These are phyloP conservation scores for Acidomyces sp. DNA, from an alignment of 495 filamentous ascomycete species.

Conservation along the genomic window DNA sequence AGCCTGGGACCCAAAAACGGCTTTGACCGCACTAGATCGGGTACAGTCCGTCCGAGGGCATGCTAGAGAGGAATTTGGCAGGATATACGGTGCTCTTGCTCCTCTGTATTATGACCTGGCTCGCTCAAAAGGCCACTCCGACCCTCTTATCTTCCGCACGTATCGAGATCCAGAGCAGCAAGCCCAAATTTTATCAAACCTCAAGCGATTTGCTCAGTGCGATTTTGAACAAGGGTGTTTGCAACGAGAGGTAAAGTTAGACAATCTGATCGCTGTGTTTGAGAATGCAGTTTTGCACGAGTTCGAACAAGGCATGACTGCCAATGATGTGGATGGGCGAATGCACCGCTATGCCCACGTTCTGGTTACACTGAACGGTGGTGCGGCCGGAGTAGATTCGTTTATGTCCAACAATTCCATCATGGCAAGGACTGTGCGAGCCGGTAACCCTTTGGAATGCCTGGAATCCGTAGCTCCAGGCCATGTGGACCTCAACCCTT, in stretches of 20 bases:
- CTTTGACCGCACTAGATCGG: constrained; percentile 52
- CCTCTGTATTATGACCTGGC: constrained; percentile 80
- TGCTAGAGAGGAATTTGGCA: constrained; percentile 81
- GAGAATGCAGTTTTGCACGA: constrained; percentile 81
- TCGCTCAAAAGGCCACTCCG: constrained; percentile 55
- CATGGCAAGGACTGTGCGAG: constrained; percentile 53
- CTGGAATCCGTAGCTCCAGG: constrained; percentile 45
- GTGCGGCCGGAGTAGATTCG: constrained; percentile 59
- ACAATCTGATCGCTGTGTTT: constrained; percentile 66
- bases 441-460: constrained; percentile 72
- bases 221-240: constrained; percentile 66
- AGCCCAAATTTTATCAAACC: constrained; percentile 71
- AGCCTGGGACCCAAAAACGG: constrained; percentile 38
- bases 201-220: constrained; percentile 62
- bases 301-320: constrained; percentile 79
- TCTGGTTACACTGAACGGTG: constrained; percentile 69
- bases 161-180: constrained; percentile 81
- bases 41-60: constrained; percentile 70
- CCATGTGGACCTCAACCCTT: constrained; percentile 59
- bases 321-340: constrained; percentile 73
- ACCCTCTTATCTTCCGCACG: constrained; percentile 70
- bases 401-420: constrained; percentile 83
- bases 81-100: constrained; percentile 72
- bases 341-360: constrained; percentile 86
- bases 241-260: constrained; percentile 54